Conservation (phyloP, 2,329 filamentous ascomycete species). For the Microsporum audouinii region DNA sequence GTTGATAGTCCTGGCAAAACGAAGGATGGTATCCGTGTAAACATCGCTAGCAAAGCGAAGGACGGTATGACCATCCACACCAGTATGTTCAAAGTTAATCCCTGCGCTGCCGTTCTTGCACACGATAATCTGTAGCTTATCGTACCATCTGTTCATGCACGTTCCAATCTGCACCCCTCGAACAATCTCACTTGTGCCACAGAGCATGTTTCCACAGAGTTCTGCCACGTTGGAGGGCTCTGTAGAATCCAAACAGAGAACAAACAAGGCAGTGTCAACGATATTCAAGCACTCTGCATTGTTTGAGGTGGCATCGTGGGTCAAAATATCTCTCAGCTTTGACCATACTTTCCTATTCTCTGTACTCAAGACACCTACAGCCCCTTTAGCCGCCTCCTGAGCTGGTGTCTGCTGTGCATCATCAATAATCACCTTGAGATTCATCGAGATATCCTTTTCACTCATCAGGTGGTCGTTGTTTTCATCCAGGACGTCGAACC, state of each 20-base stretch:
- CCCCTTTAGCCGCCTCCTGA: conserved; percentile 88
- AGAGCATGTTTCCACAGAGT: conserved; percentile 97
- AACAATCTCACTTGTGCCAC: conserved; percentile 82
- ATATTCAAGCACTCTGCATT: conserved; percentile 94
- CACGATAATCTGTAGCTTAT: conserved; percentile 97
- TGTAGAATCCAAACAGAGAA: conserved; percentile 84
- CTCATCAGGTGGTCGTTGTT: conserved; percentile 96
- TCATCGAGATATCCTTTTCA: conserved; percentile 82
- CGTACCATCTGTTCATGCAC: conserved; percentile 97
- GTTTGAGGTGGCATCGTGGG: conserved; percentile 74
- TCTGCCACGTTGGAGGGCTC: conserved; percentile 70
- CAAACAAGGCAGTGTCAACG: conserved; percentile 85
- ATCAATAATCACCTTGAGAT: conserved; percentile 81
- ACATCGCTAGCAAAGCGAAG: conserved; percentile 91
- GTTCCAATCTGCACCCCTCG: conserved; percentile 92
- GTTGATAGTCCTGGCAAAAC: conserved; percentile 91
- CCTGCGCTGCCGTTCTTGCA: conserved; percentile 97
- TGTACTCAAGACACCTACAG: conserved; percentile 83
- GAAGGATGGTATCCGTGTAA: conserved; percentile 93
- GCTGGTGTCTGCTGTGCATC: conserved; percentile 84
- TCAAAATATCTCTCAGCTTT: conserved; percentile 74
- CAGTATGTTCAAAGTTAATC: conserved; percentile 98
- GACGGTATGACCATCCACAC: conserved; percentile 94
- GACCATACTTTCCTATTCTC: conserved; percentile 97
- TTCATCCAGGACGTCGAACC: conserved; percentile 94